Base-by-base conservation (phyloP, 2,329 filamentous ascomycete species). In the Eurotiales sp. region DNA sequence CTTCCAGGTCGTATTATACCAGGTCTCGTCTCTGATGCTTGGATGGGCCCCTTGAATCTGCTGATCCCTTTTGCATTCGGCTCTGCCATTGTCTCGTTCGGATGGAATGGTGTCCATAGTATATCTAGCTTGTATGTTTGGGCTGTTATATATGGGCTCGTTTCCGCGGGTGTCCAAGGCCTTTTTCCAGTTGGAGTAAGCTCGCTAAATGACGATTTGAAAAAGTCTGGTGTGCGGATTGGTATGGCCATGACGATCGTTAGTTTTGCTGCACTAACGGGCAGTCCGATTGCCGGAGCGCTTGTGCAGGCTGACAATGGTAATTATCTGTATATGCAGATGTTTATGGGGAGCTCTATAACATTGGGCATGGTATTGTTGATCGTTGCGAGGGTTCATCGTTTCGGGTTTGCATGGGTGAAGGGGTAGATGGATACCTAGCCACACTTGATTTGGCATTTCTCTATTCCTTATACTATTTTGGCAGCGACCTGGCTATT, bases 121-220 rank as follows among this genome's bases (percentile, higher is more conserved):
- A 15, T 42, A 1, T 17, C 49, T 2, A 45, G 53, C 3, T 17
- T 55, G 12, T 42, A 45, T 11, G 45, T 37, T 17, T 52, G 46
- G 21, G 45, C 53, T 4, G 43, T 52, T 19, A 36, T 52, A 15
- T 55, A 55, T 17, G 50, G 53, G 4, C 40, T 40, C 8, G 15
- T 8, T 14, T 45, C 53, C 1, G 49, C 53, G 0, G 53, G 39
- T 8, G 44, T 52, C 0, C 44, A 52, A 25, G 53, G 53, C 1
- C 63, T 89, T 10, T 87, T 88, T 58, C 85, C 86, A 0, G 82
- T 84, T 0, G 80, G 78, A 0, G 60, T 86, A 37, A 78, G 76
- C 45, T 78, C 77, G 37, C 66, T 83, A 52, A 80, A 77, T 0
- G 72, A 71, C 0, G 77, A 82, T 59, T 52, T 80, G 52, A 73